Evolutionary conservation across 1,284 basidiomycete genomes (phyloP).

Genomic region (Stereum hirsutum): DNA sequence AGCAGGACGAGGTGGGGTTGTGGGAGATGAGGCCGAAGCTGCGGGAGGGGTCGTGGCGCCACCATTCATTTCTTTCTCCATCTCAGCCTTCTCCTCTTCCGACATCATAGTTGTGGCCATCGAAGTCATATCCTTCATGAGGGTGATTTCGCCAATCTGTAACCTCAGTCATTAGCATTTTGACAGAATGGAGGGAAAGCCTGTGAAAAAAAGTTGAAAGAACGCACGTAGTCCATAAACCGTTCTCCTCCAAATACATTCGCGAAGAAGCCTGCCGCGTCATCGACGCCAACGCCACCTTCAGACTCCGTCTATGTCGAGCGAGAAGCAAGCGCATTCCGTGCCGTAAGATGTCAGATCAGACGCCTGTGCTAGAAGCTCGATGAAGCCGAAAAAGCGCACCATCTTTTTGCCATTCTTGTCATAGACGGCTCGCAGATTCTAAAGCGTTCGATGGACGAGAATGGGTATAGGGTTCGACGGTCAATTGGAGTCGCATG

Average conservation of each 20-base stretch:
- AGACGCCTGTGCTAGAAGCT: neutral
- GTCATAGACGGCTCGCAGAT: slow-evolving; percentile 88
- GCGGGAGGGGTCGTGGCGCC: slow-evolving; percentile 9
- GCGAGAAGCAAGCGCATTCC: neutral
- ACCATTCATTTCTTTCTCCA: slow-evolving; percentile 63
- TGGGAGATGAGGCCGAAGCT: slow-evolving; percentile 10
- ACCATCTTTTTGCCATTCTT: slow-evolving; percentile 90
- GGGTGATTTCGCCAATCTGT: slow-evolving; percentile 87
- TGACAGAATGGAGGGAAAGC: too few relatives aligned
- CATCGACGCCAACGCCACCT: slow-evolving; percentile 64
- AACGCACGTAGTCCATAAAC: slow-evolving; percentile 76
- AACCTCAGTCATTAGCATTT: too few relatives aligned
- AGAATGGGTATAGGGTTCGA: neutral
- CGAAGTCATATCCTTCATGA: slow-evolving; percentile 86
- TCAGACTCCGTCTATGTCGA: slow-evolving; percentile 60
- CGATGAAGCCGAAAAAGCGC: slow-evolving; percentile 17
- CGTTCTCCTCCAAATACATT: slow-evolving; percentile 89
- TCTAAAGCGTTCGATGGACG: slow-evolving; percentile 32
- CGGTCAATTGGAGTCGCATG: slow-evolving; percentile 7
- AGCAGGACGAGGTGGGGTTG: slow-evolving; percentile 6
- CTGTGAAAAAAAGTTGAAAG: slow-evolving; percentile 1
- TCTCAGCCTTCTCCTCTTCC: slow-evolving; percentile 86
- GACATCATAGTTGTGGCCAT: slow-evolving; percentile 77
- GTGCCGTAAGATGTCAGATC: neutral
- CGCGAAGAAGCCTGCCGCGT: slow-evolving; percentile 86